A percentile compares a stretch with the other conserved stretches of the same genome.
Evolutionary conservation across 495 filamentous ascomycete species (phyloP).

Genomic region (Bacidia gigantensis): DNA sequence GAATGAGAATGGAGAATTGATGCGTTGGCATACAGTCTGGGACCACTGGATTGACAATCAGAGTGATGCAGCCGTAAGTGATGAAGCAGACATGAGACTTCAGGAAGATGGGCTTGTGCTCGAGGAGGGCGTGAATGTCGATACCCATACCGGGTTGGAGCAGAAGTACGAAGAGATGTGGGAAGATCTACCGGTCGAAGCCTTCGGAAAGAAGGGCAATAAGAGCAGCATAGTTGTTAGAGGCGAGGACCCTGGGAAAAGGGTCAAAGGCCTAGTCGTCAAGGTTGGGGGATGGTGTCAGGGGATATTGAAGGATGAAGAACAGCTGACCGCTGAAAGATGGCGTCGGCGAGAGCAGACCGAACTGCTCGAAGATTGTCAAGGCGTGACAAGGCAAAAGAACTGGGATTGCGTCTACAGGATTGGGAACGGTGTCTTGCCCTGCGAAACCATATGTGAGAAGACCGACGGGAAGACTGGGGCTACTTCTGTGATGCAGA

Average conservation of each 20-base stretch:
- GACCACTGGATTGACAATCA: constrained; percentile 40
- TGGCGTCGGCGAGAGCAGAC: constrained; percentile 24
- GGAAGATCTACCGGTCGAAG: constrained; percentile 20
- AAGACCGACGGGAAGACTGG: constrained; percentile 9
- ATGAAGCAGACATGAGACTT: constrained; percentile 38
- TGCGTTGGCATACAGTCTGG: constrained; percentile 28
- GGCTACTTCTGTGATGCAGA: neutral
- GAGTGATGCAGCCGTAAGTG: constrained; percentile 23
- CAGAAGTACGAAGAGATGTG: constrained; percentile 42
- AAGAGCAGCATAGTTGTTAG: constrained; percentile 22
- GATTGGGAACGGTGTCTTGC: constrained; percentile 4
- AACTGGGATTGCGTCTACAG: constrained; percentile 3
- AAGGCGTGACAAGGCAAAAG: neutral
- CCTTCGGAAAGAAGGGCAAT: constrained; percentile 11
- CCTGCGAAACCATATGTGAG: constrained; percentile 11
- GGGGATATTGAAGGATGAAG: constrained; percentile 28
- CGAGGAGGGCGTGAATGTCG: constrained; percentile 36
- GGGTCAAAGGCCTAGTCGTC: constrained; percentile 30
- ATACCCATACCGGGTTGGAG: constrained; percentile 27
- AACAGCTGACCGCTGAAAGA: constrained; percentile 28
- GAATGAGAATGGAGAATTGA: neutral
- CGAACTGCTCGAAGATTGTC: neutral
- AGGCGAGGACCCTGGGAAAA: constrained; percentile 18
- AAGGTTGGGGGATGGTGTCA: constrained; percentile 35
- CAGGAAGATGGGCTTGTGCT: constrained; percentile 28